Conservation (phyloP, 2,329 filamentous ascomycete genomes). For the Nigrospora oryzae region DNA sequence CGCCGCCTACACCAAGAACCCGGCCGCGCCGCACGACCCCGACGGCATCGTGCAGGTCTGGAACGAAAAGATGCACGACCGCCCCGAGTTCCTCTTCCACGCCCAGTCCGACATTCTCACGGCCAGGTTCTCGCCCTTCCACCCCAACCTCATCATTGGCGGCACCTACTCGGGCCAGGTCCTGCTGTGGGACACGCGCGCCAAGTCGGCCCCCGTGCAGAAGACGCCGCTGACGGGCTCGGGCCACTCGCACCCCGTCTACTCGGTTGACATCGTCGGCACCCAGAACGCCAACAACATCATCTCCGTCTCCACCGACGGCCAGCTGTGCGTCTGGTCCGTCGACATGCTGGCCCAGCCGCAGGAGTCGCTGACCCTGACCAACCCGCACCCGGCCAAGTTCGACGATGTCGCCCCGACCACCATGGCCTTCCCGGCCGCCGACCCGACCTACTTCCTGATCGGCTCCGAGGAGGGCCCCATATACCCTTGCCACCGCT, state of each 20-base stretch:
- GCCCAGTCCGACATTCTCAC: conserved; percentile 92
- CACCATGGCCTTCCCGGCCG: conserved; percentile 87
- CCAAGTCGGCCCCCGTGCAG: conserved; percentile 81
- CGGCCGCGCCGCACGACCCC: conserved; percentile 85
- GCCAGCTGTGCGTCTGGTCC: conserved; percentile 93
- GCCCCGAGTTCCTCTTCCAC: conserved; percentile 94
- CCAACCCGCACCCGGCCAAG: conserved; percentile 76
- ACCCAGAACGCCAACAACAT: conserved; percentile 99
- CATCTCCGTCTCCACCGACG: conserved; percentile 92
- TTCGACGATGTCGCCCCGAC: conserved; percentile 93
- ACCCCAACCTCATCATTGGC: conserved; percentile 91
- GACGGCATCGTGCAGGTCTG: conserved; percentile 92
- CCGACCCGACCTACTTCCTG: conserved; percentile 95
- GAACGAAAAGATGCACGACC: conserved; percentile 91
- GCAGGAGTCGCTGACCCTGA: conserved; percentile 85
- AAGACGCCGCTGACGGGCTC: conserved; percentile 93
- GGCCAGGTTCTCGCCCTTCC: conserved; percentile 97
- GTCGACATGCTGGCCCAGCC: conserved; percentile 97
- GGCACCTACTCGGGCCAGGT: conserved; percentile 96
- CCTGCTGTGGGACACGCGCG: conserved; percentile 91
- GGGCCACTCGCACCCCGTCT: conserved; percentile 93
- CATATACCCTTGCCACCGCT: conserved; percentile 93
- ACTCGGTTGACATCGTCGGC: conserved; percentile 89
- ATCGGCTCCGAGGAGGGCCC: conserved; percentile 94
- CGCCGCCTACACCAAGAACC: conserved; percentile 95